Base-by-base conservation (phyloP, 495 filamentous ascomycete genomes). In the Achaetomiella virescens region DNA sequence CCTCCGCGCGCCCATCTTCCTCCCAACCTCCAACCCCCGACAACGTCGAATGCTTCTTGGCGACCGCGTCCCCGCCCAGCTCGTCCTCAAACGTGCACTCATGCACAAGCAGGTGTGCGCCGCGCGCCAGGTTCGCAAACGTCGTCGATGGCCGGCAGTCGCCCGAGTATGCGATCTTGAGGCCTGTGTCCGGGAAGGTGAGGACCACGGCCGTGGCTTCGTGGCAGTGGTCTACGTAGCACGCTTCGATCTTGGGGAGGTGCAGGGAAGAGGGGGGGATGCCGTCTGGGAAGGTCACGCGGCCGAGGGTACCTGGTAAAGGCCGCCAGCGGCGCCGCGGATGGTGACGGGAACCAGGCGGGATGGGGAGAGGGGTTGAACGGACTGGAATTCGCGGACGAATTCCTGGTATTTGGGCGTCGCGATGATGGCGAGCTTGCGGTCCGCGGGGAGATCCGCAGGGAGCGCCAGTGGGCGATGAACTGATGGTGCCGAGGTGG, bases 81-180 rank as follows among this genome's bases (percentile, higher is more conserved):
- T 93, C 87, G 60, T 95, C 86, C 36, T 92, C 87, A 62, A 98
- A 98, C 0, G 93, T 98, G 55, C 91, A 91, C 77, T 98, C 93
- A 74, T 98, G 93, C 47, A 98, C 81, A 2, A 96, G 78, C 3
- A 98, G 74, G 4, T 90, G 93, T 1, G 87, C 84, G 17, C 81
- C 86, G 12, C 72, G 68, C 18, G 89, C 93, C 45, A 95, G 87
- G 15, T 64, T 42, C 8, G 81, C 82, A 58, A 97, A 97, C 0
- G 66, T 59, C 0, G 71, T 54, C 4, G 84, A 89, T 0, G 93
- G 93, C 5, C 93, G 78, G 64, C 91, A 96, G 70, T 98, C 93
- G 44, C 93, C 93, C 10, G 87, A 92, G 69, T 95, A 98, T 45
- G 89, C 87, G 52, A 93, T 78, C 67, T 92, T 95, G 70, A 98